Base-by-base conservation (phyloP, 257 asterid species). In the Rauvolfia tetraphylla region DNA sequence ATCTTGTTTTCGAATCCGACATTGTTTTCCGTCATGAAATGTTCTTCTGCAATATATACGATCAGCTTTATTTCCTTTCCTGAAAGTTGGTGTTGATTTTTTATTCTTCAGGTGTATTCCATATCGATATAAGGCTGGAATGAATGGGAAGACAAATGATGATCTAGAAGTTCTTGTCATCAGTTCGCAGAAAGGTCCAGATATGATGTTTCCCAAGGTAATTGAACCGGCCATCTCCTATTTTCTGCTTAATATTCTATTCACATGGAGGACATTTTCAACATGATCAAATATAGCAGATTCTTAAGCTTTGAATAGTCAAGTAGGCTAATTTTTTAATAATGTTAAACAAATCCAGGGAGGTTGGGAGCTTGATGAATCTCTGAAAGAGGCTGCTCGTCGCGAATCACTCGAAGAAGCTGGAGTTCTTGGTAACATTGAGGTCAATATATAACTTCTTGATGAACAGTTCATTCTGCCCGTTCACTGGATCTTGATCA, bases 381-480 rank as follows among this genome's bases (percentile, higher is more conserved):
- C 93, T 6, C 84, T 85, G 2, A 88, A 86, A 82, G 96, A 87
- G 86, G 97, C 96, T 8, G 97, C 93, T 74, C 82, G 85, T 75
- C 96, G 97, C 3, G 97, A 91, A 79, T 82, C 97, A 0, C 79
- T 88, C 0, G 97, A 91, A 84, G 97, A 91, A 82, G 97, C 97
- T 66, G 97, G 97, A 17, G 97, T 91, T 76, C 79, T 90, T 53
- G 97, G 97, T 39, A 83, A 83, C 73, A 83, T 91, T 29, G 89
- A 90, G 93, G 97, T 89, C 51, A 27, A 77, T 17, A 58, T 56
- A 53, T 76, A n/a, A 0, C 1, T 34, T 34, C 22, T 56, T 71
- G 15, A 10, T 46, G 23, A 29, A 63, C 22, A 49, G 38, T 42
- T 78, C 41, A 3, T 33, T 5, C 17, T 1, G 34, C 12, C 18